Evolutionary conservation across 1,139 yeast genomes (phyloP), one percentile per base, ranked within the genome.

Genomic region (Suhomyces guaymorum): DNA sequence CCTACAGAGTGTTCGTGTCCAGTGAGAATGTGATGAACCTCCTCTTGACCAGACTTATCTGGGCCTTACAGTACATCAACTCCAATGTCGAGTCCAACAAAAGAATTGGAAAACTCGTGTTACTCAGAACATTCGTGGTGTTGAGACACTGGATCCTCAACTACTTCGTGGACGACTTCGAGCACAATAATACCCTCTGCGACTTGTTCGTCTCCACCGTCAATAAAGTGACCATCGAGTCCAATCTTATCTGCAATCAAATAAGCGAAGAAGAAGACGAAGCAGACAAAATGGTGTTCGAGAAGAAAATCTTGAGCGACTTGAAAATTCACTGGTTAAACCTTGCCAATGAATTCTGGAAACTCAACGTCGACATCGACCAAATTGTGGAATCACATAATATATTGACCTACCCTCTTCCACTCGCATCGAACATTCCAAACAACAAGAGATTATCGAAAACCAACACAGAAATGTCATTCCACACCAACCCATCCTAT

Each of bases 131-230:
- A 0, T 92, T 90, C 64, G 96, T 88, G 24, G 82, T 86, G 22
- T 52, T 92, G 31, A 74, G 97, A 50, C 96, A 88, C 59, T 92
- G 97, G 96, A 61, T 92, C 20, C 61, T 86, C 42, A 90, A 84
- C 54, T 82, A 82, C 53, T 84, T 82, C 48, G 66, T 75, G 28
- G 87, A 82, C 48, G 92, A 84, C 52, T 84, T 83, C 51, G 63
- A 78, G 29, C 51, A 68, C 9, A 68, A 78, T 43, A 48, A 48
- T 3, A 51, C 57, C 15, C 51, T 83, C 24, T 69, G 89, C 47
- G 66, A 63, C 31, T 43, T 57, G 9, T 76, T 82, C 45, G 61
- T 75, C 3, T 46, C 55, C n/a, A 69, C 70, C 23, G 51, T 82
- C 31, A 82, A 83, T 51, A 59, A 62, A 28, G 50, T 78, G 13